These are phyloP conservation scores for Boletus patriciae DNA, from an alignment of 768 basidiomycete genomes.

Conservation along the genomic window DNA sequence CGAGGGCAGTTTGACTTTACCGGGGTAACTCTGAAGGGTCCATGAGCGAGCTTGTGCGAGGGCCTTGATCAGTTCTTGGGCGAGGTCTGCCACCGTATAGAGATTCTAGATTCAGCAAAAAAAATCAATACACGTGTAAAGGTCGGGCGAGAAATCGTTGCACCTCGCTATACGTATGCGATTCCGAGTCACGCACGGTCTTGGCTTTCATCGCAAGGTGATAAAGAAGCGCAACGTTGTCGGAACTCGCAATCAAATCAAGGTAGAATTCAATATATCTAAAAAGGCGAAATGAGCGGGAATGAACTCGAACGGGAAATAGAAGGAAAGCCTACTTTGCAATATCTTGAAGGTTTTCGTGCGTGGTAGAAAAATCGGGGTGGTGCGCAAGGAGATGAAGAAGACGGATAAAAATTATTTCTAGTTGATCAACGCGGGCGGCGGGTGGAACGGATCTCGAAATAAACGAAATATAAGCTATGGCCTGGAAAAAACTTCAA, in stretches of 20 bases:
- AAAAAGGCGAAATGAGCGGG: background rate
- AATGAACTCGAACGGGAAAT: background rate
- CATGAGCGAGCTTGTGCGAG: slow-evolving; percentile 65
- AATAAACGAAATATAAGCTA: slow-evolving; percentile 54
- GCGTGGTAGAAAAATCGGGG: slow-evolving; percentile 76
- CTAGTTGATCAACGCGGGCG: slow-evolving; percentile 64
- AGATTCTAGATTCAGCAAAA: slow-evolving; percentile 58
- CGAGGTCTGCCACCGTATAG: slow-evolving; percentile 83
- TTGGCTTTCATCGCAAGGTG: slow-evolving; percentile 82
- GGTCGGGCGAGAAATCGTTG: slow-evolving; percentile 3
- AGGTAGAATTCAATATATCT: slow-evolving; percentile 93
- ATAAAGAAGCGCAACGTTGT: slow-evolving; percentile 83
- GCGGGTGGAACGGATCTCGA: slow-evolving; percentile 50
- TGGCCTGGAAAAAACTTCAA: slow-evolving; percentile 43
- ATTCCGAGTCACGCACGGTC: slow-evolving; percentile 79
- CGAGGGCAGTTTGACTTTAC: slow-evolving; percentile 71
- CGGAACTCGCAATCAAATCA: slow-evolving; percentile 68
- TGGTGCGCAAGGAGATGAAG: slow-evolving; percentile 91
- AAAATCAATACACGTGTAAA: background rate
- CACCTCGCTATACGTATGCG: slow-evolving; percentile 70
- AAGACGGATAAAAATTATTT: slow-evolving; percentile 81
- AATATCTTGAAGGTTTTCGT: slow-evolving; percentile 72
- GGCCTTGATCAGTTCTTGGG: slow-evolving; percentile 80
- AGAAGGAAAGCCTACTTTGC: slow-evolving; percentile 59
- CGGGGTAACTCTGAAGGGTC: slow-evolving; percentile 77